Conservation (phyloP, 441 rosid genomes). For the Bocquillonia castaneifolia region DNA sequence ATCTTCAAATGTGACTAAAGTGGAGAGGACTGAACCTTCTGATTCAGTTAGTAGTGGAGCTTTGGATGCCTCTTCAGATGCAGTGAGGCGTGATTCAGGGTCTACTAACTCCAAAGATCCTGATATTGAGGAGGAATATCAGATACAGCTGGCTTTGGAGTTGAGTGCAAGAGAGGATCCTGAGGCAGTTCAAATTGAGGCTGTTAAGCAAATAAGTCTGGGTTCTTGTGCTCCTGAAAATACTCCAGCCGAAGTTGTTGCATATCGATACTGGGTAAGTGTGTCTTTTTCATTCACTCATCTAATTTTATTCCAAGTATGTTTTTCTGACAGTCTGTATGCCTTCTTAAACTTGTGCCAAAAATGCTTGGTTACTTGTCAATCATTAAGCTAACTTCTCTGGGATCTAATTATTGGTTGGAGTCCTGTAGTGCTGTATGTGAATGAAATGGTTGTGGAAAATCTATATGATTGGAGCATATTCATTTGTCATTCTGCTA, state of each 20-base stretch:
- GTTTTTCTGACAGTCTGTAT: background rate
- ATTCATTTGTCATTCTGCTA: conserved; percentile 3
- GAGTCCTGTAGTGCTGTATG: too few relatives aligned
- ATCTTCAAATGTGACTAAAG: conserved; percentile 49
- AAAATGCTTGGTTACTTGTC: background rate
- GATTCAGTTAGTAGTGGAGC: conserved; percentile 44
- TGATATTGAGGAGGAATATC: conserved; percentile 88
- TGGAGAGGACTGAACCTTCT: conserved; percentile 39
- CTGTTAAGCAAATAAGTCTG: conserved; percentile 86
- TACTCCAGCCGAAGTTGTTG: conserved; percentile 87
- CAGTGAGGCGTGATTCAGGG: conserved; percentile 47
- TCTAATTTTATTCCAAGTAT: conserved; percentile 4
- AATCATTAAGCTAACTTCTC: conserved; percentile 3
- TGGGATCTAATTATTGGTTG: conserved; percentile 2
- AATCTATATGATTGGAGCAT: conserved; percentile 14
- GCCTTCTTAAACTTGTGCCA: background rate
- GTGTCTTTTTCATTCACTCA: conserved; percentile 15
- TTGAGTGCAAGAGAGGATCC: conserved; percentile 96
- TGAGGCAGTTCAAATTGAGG: conserved; percentile 93
- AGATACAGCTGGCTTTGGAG: conserved; percentile 86
- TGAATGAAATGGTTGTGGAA: background rate
- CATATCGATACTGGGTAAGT: conserved; percentile 90
- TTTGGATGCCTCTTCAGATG: conserved; percentile 43
- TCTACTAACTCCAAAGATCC: conserved; percentile 62
- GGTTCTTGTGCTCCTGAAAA: conserved; percentile 79